Base-by-base conservation (phyloP, 768 basidiomycete genomes). In the Suillus plorans region DNA sequence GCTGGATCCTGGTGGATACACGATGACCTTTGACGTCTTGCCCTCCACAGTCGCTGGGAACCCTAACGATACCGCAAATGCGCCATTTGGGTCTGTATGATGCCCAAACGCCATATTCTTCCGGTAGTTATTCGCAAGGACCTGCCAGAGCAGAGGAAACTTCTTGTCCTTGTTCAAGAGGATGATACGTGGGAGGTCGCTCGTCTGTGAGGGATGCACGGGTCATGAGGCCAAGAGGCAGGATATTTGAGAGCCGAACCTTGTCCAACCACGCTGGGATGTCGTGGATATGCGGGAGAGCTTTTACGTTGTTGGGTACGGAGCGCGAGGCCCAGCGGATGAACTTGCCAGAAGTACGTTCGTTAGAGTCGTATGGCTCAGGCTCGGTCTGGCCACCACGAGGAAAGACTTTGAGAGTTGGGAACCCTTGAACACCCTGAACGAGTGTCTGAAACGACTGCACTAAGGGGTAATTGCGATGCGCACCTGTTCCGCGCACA, bases 361-460 rank as follows among this genome's bases (percentile, higher is more conserved):
- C 89, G 22, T 81, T 80, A 14, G 80, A 79, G 0, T 92, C 85
- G 72, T 90, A 97, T 22, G 82, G 78, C 66, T 90, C 82, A 1
- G 91, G 82, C 1, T 84, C 80, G 3, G 86, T 73, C 61, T 85
- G 80, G 10, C 79, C 81, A 9, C 95, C 95, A 49, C 90, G 84
- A 13, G 95, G 94, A 79, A 90, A 98, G 2, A 89, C 88, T 80
- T 98, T 98, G 75, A 98, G 81, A 3, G 95, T 97, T 3, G 95
- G 95, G 84, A 95, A 98, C 3, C 95, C 95, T 77, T 95, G 82
- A 25, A 97, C 86, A 16, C 87, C 87, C 85, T 89, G 67, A 14
- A 34, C 44, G 45, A 28, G 31, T 61, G 25, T 57, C 25, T 44
- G 39, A 52, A 56, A 34, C 10, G 6, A 42, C 20, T 39, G 22